Base-by-base conservation (phyloP, 768 basidiomycete species). In the Termitomyces sp. region DNA sequence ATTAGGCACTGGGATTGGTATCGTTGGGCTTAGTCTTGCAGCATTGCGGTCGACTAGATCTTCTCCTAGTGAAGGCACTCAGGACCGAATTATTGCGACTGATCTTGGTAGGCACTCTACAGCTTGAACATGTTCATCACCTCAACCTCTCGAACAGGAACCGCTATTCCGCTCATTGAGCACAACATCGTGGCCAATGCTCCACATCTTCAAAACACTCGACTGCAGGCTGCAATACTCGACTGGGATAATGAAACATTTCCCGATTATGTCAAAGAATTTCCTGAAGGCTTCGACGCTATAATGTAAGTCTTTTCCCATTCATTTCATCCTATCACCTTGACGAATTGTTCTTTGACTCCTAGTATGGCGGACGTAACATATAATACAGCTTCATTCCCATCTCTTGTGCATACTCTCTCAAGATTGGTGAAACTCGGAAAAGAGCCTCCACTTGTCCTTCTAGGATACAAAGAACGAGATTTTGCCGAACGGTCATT, bases 301-400 rank as follows among this genome's bases (percentile, higher is more conserved):
- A 82, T 96, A 53, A 69, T 58, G 88, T 16, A 33, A 26, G 22
- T 22, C 1, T 24, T 76, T n/a, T 10, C 28, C 26, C 37, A 36
- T 22, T 29, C 44, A 39, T 10, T 39, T 18, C 24, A 18, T 54
- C 0, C 29, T 39, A 26, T 16, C n/a, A 33, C 20, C 26, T 24
- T 37, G 3, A 29, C 10, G 54, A 48, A 47, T 36, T 45, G 44
- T 48, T 28, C 18, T 60, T 52, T 20, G 26, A 41, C n/a, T 26
- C 24, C 24, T 62, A 94, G 93, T 45, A 92, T 95, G 85, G 90
- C 93, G 13, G 94, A 97, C 64, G 91, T 95, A 8, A 88, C 92
- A 1, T 96, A 95, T 75, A 96, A 96, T 72, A 92, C 90, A 0
- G 74, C 85, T 1, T 88, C 92, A 1, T 97, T 96, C 69, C 83